Evolutionary conservation across 108 stramenopile species (phyloP).

Genomic region (Epipyxis sp.): DNA sequence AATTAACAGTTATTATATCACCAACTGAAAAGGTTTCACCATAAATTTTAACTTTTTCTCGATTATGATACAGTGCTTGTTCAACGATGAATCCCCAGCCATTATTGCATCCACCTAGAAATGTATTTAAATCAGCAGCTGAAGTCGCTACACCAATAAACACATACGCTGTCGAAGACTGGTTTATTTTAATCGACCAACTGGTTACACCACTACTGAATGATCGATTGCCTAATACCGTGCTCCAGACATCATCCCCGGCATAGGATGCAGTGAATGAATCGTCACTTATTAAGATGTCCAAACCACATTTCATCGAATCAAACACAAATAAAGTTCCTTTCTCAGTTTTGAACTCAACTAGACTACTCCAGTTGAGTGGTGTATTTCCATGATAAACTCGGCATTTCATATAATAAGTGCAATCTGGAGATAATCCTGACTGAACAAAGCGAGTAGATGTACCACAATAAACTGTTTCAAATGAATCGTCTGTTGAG

Average conservation of each 20-base stretch:
- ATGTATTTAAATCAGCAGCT: slow-evolving; percentile 75
- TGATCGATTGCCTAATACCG: slow-evolving; percentile 41
- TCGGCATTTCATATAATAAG: slow-evolving; percentile 15
- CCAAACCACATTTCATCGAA: slow-evolving; percentile 32
- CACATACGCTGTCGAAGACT: slow-evolving; percentile 84
- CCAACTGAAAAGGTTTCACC: slow-evolving; percentile 22
- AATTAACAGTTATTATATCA: slow-evolving; percentile 13
- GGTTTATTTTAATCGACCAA: slow-evolving; percentile 64
- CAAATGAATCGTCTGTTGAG: background rate
- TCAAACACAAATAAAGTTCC: slow-evolving; percentile 33
- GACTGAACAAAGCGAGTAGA: slow-evolving; percentile 1
- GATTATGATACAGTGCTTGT: slow-evolving; percentile 88
- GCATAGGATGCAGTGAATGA: slow-evolving; percentile 16
- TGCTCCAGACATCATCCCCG: slow-evolving; percentile 54
- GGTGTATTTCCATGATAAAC: background rate
- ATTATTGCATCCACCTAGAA: slow-evolving; percentile 90
- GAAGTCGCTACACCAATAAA: slow-evolving; percentile 91
- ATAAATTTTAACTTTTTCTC: slow-evolving; percentile 58
- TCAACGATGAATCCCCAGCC: slow-evolving; percentile 97
- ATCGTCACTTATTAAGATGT: slow-evolving; percentile 35
- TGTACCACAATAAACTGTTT: slow-evolving; percentile 31
- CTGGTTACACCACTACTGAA: slow-evolving; percentile 42
- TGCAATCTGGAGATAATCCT: background rate
- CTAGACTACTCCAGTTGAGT: slow-evolving; percentile 14
- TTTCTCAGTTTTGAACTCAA: slow-evolving; percentile 27